These are phyloP conservation scores for Nakazawaea sp. DNA, from an alignment of 805 yeast species.

Conservation along the genomic window DNA sequence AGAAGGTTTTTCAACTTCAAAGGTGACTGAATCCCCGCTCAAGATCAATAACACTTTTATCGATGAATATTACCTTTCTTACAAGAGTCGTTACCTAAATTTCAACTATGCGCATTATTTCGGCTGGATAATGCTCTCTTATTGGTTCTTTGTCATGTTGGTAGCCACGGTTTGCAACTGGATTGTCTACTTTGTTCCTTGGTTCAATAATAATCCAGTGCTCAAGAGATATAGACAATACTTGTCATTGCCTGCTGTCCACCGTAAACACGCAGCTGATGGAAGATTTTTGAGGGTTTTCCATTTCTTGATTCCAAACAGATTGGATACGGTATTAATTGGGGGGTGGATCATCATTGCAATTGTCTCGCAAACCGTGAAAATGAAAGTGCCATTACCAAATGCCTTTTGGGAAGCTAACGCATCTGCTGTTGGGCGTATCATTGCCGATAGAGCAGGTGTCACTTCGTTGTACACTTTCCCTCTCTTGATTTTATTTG, in stretches of 20 bases:
- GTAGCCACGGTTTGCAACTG: conserved; percentile 35
- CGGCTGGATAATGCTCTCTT: conserved; percentile 40
- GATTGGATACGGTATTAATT: conserved; percentile 42
- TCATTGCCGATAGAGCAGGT: conserved; percentile 46
- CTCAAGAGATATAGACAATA: conserved; percentile 21
- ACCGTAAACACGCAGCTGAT: neutral
- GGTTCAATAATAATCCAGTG: conserved; percentile 11
- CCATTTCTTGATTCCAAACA: conserved; percentile 37
- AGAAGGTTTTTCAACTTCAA: conserved; percentile 28
- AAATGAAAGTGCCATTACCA: conserved; percentile 10
- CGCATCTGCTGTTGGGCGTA: conserved; percentile 22
- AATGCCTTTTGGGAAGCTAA: conserved; percentile 3
- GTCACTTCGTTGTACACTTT: conserved; percentile 36
- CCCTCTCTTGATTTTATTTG: conserved; percentile 50
- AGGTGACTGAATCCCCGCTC: conserved; percentile 22
- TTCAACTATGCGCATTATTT: conserved; percentile 34
- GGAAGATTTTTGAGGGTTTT: neutral
- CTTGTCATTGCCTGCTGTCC: conserved; percentile 15
- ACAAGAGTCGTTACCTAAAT: conserved; percentile 25
- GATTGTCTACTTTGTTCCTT: conserved; percentile 32
- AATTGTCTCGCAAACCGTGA: conserved; percentile 21
- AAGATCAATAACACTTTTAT: too few relatives aligned
- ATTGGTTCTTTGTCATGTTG: conserved; percentile 40
- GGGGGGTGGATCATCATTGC: conserved; percentile 16
- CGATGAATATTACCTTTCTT: too few relatives aligned